Conservation (phyloP, 1,139 yeast genomes). For the Ogataea hybrid region DNA sequence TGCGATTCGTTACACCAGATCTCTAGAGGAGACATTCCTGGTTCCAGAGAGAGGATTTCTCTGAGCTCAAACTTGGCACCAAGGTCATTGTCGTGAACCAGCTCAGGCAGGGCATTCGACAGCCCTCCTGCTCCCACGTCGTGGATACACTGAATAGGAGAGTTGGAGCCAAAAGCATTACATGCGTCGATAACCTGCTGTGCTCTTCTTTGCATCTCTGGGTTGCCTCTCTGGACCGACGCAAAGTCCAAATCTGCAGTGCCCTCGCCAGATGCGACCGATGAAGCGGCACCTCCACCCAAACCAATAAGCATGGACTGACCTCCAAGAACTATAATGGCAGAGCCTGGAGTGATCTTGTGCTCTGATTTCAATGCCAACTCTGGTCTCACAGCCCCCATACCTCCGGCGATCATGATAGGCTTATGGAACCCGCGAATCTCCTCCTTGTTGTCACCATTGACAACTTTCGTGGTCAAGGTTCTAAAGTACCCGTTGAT, state of each 20-base stretch:
- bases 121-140: constrained; percentile 99
- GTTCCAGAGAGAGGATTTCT: constrained; percentile 86
- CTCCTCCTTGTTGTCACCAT: constrained; percentile 62
- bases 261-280: constrained; percentile 92
- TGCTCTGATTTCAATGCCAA: constrained; percentile 79
- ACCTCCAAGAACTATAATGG: constrained; percentile 93
- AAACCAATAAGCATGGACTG: constrained; percentile 98
- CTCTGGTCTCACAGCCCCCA: constrained; percentile 94
- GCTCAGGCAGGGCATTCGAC: constrained; percentile 95
- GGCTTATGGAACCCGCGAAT: constrained; percentile 98
- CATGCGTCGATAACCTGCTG: constrained; percentile 97
- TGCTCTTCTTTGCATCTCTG: constrained; percentile 98
- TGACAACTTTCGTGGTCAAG: constrained; percentile 72
- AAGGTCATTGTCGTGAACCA: constrained; percentile 93
- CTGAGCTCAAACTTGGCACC: constrained; percentile 95
- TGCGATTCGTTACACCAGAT: constrained; percentile 99
- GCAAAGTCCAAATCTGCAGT: constrained; percentile 96
- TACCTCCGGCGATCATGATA: constrained; percentile 98
- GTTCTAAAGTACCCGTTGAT: constrained; percentile 97
- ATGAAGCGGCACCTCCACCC: constrained; percentile 99
- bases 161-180: constrained; percentile 72
- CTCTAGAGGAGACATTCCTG: constrained; percentile 99
- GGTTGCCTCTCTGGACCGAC: constrained; percentile 98
- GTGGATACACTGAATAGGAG: constrained; percentile 94
- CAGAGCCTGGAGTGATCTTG: constrained; percentile 89